Conservation (phyloP, 192 early-diverging fungal species). For the Backusella circina region DNA sequence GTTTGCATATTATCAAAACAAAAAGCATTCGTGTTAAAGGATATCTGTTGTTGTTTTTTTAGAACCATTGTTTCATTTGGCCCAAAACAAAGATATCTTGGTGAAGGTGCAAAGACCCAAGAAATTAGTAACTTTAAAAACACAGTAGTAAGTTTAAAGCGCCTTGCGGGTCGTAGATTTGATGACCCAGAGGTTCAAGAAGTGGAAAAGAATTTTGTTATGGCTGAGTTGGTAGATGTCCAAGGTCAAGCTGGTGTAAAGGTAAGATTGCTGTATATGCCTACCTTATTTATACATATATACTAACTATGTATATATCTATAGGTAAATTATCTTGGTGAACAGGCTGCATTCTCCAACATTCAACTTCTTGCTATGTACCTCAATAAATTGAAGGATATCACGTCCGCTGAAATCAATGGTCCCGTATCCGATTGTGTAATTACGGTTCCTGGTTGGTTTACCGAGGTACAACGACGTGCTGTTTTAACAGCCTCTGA, state of each 20-base stretch:
- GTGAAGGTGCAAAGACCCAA: conserved; percentile 91
- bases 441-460: conserved; percentile 92
- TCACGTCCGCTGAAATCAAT: conserved; percentile 76
- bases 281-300: not conserved
- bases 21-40: not conserved
- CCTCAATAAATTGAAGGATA: conserved; percentile 87
- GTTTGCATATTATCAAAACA: not conserved
- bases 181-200: conserved; percentile 78
- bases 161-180: conserved; percentile 82
- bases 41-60: conserved; percentile 60
- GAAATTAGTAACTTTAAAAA: conserved; percentile 98
- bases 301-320: conserved; percentile 2
- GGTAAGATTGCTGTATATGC: conserved; percentile 20
- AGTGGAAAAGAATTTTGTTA: conserved; percentile 79
- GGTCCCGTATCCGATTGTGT: conserved; percentile 86
- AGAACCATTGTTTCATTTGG: conserved; percentile 75
- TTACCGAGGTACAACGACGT: conserved; percentile 88
- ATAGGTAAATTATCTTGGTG: conserved; percentile 76
- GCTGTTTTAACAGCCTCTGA: conserved; percentile 82
- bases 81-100: conserved; percentile 89
- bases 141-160: conserved; percentile 87
- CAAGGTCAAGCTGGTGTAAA: conserved; percentile 81
- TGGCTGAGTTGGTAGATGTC: conserved; percentile 73
- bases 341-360: conserved; percentile 73
- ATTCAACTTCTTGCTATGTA: conserved; percentile 94